These are phyloP conservation scores for Cyclotella cryptica DNA, from an alignment of 108 stramenopile species.

Conservation along the genomic window DNA sequence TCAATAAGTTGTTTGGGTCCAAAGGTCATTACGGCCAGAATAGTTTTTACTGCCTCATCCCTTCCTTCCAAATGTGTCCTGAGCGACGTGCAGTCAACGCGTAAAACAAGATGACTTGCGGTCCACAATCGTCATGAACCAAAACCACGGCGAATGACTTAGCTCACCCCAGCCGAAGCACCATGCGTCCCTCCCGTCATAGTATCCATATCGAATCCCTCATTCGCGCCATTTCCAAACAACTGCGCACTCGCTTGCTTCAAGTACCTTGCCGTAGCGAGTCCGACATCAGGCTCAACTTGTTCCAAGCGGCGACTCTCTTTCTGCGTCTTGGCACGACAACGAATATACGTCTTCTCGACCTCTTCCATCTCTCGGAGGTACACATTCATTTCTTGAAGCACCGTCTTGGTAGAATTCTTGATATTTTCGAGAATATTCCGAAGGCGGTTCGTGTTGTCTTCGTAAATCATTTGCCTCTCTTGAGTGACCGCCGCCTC, in stretches of 20 bases:
- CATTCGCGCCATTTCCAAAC: not conserved
- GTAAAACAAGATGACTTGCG: too few species aligned
- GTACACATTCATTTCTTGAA: constrained; percentile 56
- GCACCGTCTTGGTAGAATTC: constrained; percentile 49
- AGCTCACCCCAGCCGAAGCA: not conserved
- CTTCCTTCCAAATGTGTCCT: too few species aligned
- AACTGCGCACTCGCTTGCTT: constrained; percentile 7
- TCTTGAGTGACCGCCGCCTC: constrained; percentile 22
- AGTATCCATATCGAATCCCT: not conserved
- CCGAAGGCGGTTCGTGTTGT: constrained; percentile 34
- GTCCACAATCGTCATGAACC: too few species aligned
- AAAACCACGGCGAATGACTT: not conserved
- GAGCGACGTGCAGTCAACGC: too few species aligned
- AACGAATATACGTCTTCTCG: constrained; percentile 42
- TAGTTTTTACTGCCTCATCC: too few species aligned
- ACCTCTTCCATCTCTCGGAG: constrained; percentile 44
- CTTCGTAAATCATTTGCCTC: constrained; percentile 27
- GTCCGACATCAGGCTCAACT: constrained; percentile 67
- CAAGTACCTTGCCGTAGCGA: constrained; percentile 19
- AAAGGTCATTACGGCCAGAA: too few species aligned
- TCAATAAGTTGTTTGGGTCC: too few species aligned
- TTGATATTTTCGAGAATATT: constrained; percentile 34
- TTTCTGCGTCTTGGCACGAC: constrained; percentile 48
- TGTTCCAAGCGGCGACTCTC: constrained; percentile 57
- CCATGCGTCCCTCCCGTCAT: not conserved